Evolutionary conservation across 2,329 filamentous ascomycete species (phyloP).

Genomic region (Colletotrichum spinosum): DNA sequence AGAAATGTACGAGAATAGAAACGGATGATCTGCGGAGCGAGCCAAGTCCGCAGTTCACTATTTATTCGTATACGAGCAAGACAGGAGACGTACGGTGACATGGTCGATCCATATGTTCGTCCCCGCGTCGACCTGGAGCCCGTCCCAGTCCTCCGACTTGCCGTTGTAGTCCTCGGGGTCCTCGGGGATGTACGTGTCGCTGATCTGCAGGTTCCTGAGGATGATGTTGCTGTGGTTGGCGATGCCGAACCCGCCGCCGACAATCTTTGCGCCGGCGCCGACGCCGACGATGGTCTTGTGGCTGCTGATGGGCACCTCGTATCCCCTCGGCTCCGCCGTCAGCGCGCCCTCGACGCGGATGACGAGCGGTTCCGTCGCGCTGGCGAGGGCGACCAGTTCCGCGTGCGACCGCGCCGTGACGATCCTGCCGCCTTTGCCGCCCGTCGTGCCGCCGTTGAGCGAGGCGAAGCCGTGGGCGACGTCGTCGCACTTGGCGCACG

Average conservation of each 20-base stretch:
- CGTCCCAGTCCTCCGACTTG: slow-evolving; percentile 6
- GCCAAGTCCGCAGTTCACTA: background rate
- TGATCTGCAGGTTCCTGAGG: slow-evolving; percentile 62
- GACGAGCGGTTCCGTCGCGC: slow-evolving; percentile 39
- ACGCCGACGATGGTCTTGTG: slow-evolving; percentile 63
- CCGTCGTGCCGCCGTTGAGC: slow-evolving; percentile 39
- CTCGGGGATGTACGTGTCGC: slow-evolving; percentile 51
- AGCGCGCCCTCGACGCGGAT: slow-evolving; percentile 57
- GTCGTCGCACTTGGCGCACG: slow-evolving; percentile 4
- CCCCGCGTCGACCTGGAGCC: background rate
- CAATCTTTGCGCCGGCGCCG: slow-evolving; percentile 50
- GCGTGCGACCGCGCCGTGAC: slow-evolving; percentile 30
- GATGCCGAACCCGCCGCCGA: slow-evolving; percentile 56
- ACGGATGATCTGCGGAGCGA: background rate
- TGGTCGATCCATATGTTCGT: slow-evolving; percentile 65
- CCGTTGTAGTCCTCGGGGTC: slow-evolving; percentile 8
- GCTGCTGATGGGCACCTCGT: slow-evolving; percentile 54
- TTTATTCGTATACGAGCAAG: background rate
- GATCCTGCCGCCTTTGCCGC: slow-evolving; percentile 34
- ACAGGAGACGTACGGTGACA: slow-evolving; percentile 49
- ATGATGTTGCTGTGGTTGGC: slow-evolving; percentile 62
- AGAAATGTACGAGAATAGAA: background rate
- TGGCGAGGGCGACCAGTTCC: slow-evolving; percentile 5
- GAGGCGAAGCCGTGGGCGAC: slow-evolving; percentile 37
- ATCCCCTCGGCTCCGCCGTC: slow-evolving; percentile 40